Evolutionary conservation across 2,329 filamentous ascomycete species (phyloP).

Genomic region (Claviceps africana): DNA sequence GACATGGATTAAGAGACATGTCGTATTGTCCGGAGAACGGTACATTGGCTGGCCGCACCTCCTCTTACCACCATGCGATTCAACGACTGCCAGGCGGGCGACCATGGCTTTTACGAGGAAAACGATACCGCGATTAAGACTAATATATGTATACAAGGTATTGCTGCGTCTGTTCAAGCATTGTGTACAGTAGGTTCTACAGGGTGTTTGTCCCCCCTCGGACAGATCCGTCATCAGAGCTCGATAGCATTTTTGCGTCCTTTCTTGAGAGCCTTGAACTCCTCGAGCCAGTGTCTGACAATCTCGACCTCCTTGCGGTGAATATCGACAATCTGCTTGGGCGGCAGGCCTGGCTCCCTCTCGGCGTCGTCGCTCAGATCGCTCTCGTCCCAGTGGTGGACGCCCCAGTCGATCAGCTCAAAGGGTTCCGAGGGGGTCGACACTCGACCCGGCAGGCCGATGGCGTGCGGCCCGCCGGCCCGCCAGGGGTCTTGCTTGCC

Average conservation of each 20-base stretch:
- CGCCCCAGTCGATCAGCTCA: slow-evolving; percentile 57
- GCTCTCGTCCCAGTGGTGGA: slow-evolving; percentile 74
- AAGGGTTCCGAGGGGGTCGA: slow-evolving; percentile 55
- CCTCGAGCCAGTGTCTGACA: slow-evolving; percentile 52
- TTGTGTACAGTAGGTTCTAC: too few species aligned
- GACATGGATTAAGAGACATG: too few species aligned
- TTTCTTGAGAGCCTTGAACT: slow-evolving; percentile 24
- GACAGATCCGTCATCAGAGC: neutral
- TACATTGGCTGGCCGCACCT: too few species aligned
- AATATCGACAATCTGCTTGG: slow-evolving; percentile 39
- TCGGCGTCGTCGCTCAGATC: slow-evolving; percentile 34
- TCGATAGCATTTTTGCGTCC: neutral
- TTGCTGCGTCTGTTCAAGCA: too few species aligned
- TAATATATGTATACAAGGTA: too few species aligned
- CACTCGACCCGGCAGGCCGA: slow-evolving; percentile 39
- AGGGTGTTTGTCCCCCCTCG: neutral
- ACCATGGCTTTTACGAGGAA: too few species aligned
- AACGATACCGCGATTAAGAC: too few species aligned
- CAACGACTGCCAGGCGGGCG: too few species aligned
- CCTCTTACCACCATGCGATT: too few species aligned
- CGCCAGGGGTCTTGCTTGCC: slow-evolving; percentile 73
- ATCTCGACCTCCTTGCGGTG: slow-evolving; percentile 46
- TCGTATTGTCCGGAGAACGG: too few species aligned
- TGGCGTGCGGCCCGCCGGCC: slow-evolving; percentile 55
- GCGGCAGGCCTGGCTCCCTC: slow-evolving; percentile 48